Base-by-base conservation (phyloP, 169 alveolate species). In the Cryptosporidium viatorum region DNA sequence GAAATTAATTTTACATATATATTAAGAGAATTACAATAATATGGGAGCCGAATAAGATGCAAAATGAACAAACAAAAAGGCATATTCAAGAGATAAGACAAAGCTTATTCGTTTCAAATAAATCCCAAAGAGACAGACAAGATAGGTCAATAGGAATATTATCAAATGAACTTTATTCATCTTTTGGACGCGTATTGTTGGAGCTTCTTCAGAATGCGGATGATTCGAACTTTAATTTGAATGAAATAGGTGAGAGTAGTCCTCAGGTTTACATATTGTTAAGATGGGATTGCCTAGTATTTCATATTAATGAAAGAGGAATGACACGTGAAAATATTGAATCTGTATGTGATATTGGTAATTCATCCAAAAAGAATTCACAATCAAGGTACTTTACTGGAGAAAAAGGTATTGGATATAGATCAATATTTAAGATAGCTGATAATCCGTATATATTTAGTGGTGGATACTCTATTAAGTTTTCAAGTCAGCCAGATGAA, bases 161-260 rank as follows among this genome's bases (percentile, higher is more conserved):
- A 16, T 50, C 91, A 29, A 92, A 84, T 51, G 94, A 92, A 69
- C 92, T 92, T 16, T 92, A 92, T 68, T 85, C 80, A 59, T 85
- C 67, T 39, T 59, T 86, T 23, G 84, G 70, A 4, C 94, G 92
- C 37, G 75, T 92, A 12, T 93, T 85, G 31, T 51, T 85, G 84
- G 94, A 92, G 52, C 75, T 92, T 26, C 73, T 92, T 21, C 94
- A 92, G 67, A 92, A 92, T 67, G 94, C 94, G 3, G 94, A 92
- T 35, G 89, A 80, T 35, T 80, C 89, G 0, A 80, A 80, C 52
- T 80, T 80, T 39, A 91, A 70, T 62, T 74, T 70, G 39, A 39
- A 55, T 10, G 52, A 91, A 39, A 48, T 55, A 43, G 33, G 43
- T 12, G 45, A 31, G 29, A 14, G 41, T 26, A 26, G 6, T 18